Evolutionary conservation across 345 rosid genomes (phyloP), one percentile per base, ranked within the genome.

Genomic region (Boechera stricta): DNA sequence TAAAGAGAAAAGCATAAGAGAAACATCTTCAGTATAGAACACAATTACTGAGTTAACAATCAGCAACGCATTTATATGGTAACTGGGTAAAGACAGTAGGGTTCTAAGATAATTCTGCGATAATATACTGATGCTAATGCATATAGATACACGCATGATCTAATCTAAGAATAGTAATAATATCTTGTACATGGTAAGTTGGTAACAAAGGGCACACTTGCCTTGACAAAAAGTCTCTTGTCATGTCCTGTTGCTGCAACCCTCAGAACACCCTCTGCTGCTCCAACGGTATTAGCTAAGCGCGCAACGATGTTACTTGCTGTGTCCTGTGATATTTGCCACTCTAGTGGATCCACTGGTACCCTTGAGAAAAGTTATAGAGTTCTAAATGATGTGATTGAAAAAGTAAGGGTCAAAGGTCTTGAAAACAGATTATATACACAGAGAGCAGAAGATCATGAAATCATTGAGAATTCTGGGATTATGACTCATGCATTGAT

Each of bases 231-330:
- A 48, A 94, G 84, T 58, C 92, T 82, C 82, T 92, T 94, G 84
- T 94, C 98, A 58, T 94, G 98, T 54, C 98, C 98, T 58, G 98
- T 90, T 39, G 98, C 98, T 21, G 98, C 98, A 70, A 94, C 98
- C 78, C 98, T 88, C 64, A 92, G 82, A 58, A 94, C 98, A 18
- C 95, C 91, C 81, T 94, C 98, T 6, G 98, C 91, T 5, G 97
- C 98, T 24, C 98, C 98, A 6, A 94, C 79, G 10, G 97, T 94
- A 82, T 94, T 94, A 73, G 98, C 98, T 18, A 94, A 85, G 81
- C 92, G 85, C 0, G 93, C 98, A 65, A 89, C 84, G 12, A 90
- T 83, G 73, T 74, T 81, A 69, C 87, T 88, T 12, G 98, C 98
- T 7, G 97, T 84, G 70, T 94, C 98, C 82, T 90, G 98, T 29